Evolutionary conservation across 495 filamentous ascomycete genomes (phyloP).

Genomic region (Darksidea phi): DNA sequence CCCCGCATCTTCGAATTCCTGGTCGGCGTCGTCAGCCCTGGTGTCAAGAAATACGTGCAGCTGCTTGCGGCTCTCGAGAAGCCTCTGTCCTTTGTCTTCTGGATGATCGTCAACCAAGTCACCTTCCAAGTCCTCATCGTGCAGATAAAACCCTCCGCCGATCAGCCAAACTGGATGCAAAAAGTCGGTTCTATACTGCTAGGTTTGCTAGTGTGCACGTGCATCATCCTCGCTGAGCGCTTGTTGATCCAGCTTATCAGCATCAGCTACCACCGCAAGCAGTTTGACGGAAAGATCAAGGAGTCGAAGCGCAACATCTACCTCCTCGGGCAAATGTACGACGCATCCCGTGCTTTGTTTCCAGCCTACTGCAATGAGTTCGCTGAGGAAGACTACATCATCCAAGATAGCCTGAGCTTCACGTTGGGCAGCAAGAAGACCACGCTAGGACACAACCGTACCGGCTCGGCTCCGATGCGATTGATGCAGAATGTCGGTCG

Average conservation of each 20-base stretch:
- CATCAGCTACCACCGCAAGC: slow-evolving; percentile 90
- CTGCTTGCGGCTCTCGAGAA: slow-evolving; percentile 78
- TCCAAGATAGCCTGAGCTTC: slow-evolving; percentile 68
- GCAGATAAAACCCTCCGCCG: background rate
- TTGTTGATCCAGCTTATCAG: slow-evolving; percentile 86
- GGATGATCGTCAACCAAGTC: slow-evolving; percentile 75
- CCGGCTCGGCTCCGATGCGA: slow-evolving; percentile 71
- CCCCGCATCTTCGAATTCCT: slow-evolving; percentile 83
- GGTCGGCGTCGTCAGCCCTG: slow-evolving; percentile 83
- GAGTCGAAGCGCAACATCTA: slow-evolving; percentile 80
- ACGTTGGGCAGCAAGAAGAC: slow-evolving; percentile 48
- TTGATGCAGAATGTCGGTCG: slow-evolving; percentile 76
- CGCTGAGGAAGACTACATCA: slow-evolving; percentile 82
- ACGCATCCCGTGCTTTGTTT: slow-evolving; percentile 82
- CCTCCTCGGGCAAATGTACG: slow-evolving; percentile 79
- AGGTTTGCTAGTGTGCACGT: slow-evolving; percentile 69
- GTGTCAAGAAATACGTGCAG: slow-evolving; percentile 87
- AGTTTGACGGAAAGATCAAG: slow-evolving; percentile 84
- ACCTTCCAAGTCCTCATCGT: slow-evolving; percentile 61
- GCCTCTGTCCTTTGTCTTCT: slow-evolving; percentile 82
- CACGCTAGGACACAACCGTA: slow-evolving; percentile 49
- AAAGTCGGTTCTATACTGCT: slow-evolving; percentile 72
- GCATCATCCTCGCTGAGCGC: slow-evolving; percentile 80
- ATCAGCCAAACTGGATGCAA: slow-evolving; percentile 51
- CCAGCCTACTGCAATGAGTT: slow-evolving; percentile 91